phyloP scores from a whole-genome alignment of 495 filamentous ascomycete species.

The Tuber melanosporum region DNA sequence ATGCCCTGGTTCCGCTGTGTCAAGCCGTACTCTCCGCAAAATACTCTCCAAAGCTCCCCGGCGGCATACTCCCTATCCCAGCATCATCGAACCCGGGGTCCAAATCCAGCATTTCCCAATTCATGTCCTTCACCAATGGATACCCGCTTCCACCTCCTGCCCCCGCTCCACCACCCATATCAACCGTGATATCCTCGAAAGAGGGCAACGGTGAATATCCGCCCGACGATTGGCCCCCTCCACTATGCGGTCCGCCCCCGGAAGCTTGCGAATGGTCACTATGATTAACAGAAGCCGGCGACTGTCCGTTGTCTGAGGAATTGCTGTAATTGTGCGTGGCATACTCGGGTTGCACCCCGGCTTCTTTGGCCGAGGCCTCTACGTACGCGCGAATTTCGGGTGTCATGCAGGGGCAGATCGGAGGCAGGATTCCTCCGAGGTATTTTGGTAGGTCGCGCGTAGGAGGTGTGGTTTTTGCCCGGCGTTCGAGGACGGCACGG shows the following conservation, averaged over 20 bases:
- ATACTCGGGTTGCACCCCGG: slow-evolving; percentile 17
- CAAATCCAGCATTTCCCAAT: slow-evolving; percentile 28
- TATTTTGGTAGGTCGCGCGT: not conserved
- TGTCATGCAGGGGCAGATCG: slow-evolving; percentile 27
- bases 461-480: slow-evolving; percentile 11
- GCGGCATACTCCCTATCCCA: slow-evolving; percentile 18
- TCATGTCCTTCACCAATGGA: slow-evolving; percentile 21
- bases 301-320: slow-evolving; percentile 30
- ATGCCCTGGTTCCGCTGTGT: slow-evolving; percentile 3
- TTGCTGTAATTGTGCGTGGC: slow-evolving; percentile 10
- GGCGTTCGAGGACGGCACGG: slow-evolving; percentile 17
- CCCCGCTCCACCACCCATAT: slow-evolving; percentile 4
- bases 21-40: slow-evolving; percentile 22
- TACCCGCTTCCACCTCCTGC: slow-evolving; percentile 11
- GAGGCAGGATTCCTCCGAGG: slow-evolving; percentile 11
- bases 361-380: slow-evolving; percentile 21
- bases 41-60: slow-evolving; percentile 18
- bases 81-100: slow-evolving; percentile 14
- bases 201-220: slow-evolving; percentile 20
- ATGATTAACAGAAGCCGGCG: slow-evolving; percentile 31
- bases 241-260: slow-evolving; percentile 8
- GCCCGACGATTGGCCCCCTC: slow-evolving; percentile 12
- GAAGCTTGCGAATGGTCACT: slow-evolving; percentile 29
- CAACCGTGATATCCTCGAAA: slow-evolving; percentile 12
- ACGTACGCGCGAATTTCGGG: slow-evolving; percentile 17